A percentile compares a stretch with the other conserved stretches of the same genome.
Evolutionary conservation across 1,139 yeast species (phyloP).

Genomic region (Debaryomyces fabryi): DNA sequence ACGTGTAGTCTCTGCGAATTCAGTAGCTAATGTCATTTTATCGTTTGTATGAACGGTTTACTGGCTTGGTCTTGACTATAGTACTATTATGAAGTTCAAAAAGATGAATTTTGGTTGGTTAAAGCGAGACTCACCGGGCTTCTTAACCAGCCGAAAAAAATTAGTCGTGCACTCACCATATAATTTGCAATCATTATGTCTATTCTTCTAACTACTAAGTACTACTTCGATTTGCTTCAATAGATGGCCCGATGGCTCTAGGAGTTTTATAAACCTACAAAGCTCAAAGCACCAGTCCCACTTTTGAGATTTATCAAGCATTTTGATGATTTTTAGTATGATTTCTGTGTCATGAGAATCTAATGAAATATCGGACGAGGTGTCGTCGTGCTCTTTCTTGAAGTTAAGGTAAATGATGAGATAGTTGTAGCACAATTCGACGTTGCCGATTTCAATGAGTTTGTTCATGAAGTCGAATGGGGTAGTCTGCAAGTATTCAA

Average conservation of each 20-base stretch:
- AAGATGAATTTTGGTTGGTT: conserved; percentile 34
- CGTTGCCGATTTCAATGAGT: conserved; percentile 36
- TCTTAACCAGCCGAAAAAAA: neutral
- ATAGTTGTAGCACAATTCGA: conserved; percentile 46
- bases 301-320: conserved; percentile 33
- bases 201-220: conserved; percentile 7
- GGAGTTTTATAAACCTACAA: conserved; percentile 46
- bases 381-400: conserved; percentile 35
- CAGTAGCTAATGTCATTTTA: conserved; percentile 69
- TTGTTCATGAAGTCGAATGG: conserved; percentile 45
- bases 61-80: conserved; percentile 6
- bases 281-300: conserved; percentile 54
- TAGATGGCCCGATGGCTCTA: conserved; percentile 43
- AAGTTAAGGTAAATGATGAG: conserved; percentile 46
- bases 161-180: neutral
- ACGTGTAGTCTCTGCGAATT: conserved; percentile 81
- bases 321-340: conserved; percentile 37
- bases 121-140: conserved; percentile 8
- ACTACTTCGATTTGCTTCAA: conserved; percentile 20
- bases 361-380: conserved; percentile 18
- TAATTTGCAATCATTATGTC: conserved; percentile 4
- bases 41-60: conserved; percentile 10
- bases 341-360: conserved; percentile 35
- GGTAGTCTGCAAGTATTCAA: conserved; percentile 35
- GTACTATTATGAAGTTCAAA: conserved; percentile 13